These are phyloP conservation scores for Secale cereale DNA, from an alignment of 176 grass and related monocot species.

Conservation along the genomic window DNA sequence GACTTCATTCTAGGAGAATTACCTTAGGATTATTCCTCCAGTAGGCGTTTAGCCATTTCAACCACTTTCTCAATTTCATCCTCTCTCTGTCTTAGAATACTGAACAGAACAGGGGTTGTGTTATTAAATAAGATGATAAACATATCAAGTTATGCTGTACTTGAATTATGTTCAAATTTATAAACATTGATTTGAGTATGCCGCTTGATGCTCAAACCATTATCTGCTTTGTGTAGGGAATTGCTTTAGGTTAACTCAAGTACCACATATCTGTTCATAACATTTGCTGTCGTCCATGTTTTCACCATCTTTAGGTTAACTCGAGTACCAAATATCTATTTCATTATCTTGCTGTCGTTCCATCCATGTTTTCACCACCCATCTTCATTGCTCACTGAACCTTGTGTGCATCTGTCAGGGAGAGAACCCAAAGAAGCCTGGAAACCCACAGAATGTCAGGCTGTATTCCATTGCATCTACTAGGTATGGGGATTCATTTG, in stretches of 20 bases:
- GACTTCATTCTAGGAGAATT: not conserved
- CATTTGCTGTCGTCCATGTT: not conserved
- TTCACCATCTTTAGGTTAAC: not conserved
- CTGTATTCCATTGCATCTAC: conserved; percentile 96
- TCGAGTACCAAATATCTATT: not conserved
- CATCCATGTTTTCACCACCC: not conserved
- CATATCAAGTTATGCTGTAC: not conserved
- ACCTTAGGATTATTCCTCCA: not conserved
- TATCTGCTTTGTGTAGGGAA: not conserved
- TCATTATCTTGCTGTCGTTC: not conserved
- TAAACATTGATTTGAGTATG: not conserved
- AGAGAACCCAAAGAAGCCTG: conserved; percentile 95
- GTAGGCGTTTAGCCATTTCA: too few species aligned
- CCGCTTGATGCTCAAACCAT: too few species aligned
- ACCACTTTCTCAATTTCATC: too few species aligned
- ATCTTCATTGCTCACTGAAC: not conserved
- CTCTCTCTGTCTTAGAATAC: not conserved
- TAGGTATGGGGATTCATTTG: conserved; percentile 83
- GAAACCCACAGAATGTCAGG: conserved; percentile 77
- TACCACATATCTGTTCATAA: not conserved
- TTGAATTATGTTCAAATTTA: not conserved
- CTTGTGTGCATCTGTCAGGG: conserved; percentile 37
- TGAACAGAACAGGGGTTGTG: not conserved
- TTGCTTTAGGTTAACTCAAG: not conserved
- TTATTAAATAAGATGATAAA: not conserved